Evolutionary conservation across 1,139 yeast genomes (phyloP), one percentile per base, ranked within the genome.

Genomic region (Spencermartinsiella ligniputridi): DNA sequence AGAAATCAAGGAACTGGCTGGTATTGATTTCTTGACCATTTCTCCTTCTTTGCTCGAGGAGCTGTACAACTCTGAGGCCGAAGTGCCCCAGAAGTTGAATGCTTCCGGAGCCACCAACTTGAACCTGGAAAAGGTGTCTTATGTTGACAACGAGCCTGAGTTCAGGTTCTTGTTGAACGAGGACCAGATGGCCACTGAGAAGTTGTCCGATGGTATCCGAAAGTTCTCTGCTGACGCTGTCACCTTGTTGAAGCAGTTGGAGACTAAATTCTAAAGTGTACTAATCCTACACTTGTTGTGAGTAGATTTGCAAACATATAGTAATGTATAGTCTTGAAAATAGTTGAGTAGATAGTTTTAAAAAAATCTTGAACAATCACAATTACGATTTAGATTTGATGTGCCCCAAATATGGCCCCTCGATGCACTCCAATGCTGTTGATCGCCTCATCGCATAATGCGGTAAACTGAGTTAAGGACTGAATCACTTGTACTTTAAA

Each of bases 121-220:
- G 44, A 75, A 76, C 55, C 67, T 74, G 49, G 81, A 78, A 64
- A 88, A 88, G 78, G 90, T 84, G 50, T 69, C 90, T 32, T 92
- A 70, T 73, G 75, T 92, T 55, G 81, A 88, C 63, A 83, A 89
- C 68, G 97, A 92, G 75, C 71, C 96, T 50, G 71, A 76, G 53
- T 92, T 92, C 92, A 85, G 97, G 79, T 86, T 81, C 75, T 78
- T 75, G 49, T 75, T 92, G 61, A 92, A 92, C 75, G 96, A 92
- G 70, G 97, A 92, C 69, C 94, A 95, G 56, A 92, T 92, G 98
- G 94, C 97, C 63, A 88, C 97, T 58, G 97, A 92, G 76, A 94
- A 92, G 78, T 83, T 94, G 67, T 72, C 96, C 58, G 96, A 92
- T 67, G 98, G 98, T 81, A 92, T 92, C 74, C 86, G 97, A 78